phyloP scores from a whole-genome alignment of 148 eudicot species.

The Rhododendron williamsianum region DNA sequence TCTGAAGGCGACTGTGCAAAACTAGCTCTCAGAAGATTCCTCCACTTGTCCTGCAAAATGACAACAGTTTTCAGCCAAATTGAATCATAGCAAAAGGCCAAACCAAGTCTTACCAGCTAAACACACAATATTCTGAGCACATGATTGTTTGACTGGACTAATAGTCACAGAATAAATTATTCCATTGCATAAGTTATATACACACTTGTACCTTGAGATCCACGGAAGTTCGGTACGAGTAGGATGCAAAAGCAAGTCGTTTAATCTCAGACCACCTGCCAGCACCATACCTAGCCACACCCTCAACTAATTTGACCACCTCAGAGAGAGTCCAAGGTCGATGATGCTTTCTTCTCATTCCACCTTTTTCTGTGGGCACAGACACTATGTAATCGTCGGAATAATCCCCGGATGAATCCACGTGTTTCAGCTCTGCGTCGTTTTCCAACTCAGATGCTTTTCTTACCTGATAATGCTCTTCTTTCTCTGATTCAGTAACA shows the following conservation, averaged over 20 bases:
- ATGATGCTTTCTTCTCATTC: conserved; percentile 92
- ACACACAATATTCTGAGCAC: not conserved
- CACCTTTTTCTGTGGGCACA: conserved; percentile 54
- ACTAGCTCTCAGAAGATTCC: conserved; percentile 95
- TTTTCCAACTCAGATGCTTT: conserved; percentile 31
- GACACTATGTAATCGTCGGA: conserved; percentile 44
- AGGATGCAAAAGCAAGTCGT: conserved; percentile 72
- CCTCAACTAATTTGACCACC: conserved; percentile 90
- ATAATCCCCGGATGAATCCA: conserved; percentile 38
- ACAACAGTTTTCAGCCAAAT: conserved; percentile 12
- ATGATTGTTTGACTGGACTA: not conserved
- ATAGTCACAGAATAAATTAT: not conserved
- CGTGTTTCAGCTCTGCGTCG: conserved; percentile 34
- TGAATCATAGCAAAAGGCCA: not conserved
- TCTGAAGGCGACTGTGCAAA: conserved; percentile 48
- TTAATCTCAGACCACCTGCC: conserved; percentile 99
- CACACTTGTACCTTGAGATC: conserved; percentile 70
- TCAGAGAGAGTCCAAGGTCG: conserved; percentile 88
- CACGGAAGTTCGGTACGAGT: conserved; percentile 88
- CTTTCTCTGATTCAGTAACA: conserved; percentile 32
- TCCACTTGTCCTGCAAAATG: conserved; percentile 87
- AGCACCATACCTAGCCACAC: conserved; percentile 84
- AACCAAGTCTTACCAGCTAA: not conserved
- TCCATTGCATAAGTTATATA: not conserved
- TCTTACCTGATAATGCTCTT: conserved; percentile 26